Conservation (phyloP, 345 rosid species). For the Brassica incana region DNA sequence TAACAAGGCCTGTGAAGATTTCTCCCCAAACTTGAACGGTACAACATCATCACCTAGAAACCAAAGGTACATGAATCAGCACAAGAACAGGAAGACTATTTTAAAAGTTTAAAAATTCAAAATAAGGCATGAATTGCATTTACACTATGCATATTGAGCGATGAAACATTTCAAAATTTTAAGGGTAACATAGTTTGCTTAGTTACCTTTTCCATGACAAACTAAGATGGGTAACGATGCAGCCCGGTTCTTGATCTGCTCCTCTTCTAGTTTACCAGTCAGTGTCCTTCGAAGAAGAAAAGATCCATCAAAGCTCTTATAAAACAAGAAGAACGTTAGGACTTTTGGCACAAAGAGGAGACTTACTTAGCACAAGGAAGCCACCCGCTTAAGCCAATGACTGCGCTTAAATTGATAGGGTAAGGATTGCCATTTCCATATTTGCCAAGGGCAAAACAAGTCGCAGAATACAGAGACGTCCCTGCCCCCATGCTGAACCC, state of each 20-base stretch:
- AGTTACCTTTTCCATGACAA: slow-evolving; percentile 82
- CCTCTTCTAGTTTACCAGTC: slow-evolving; percentile 53
- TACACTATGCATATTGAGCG: neutral
- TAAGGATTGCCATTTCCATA: slow-evolving; percentile 71
- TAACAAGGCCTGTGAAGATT: slow-evolving; percentile 60
- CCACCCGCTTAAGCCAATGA: slow-evolving; percentile 97
- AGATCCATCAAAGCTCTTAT: neutral
- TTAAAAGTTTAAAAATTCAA: too few species aligned
- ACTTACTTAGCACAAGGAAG: slow-evolving; percentile 90
- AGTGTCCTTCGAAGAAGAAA: slow-evolving; percentile 52
- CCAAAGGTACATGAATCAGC: slow-evolving; percentile 7
- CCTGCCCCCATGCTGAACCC: slow-evolving; percentile 99
- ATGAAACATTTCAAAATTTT: neutral
- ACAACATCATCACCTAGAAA: slow-evolving; percentile 88
- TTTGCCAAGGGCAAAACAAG: slow-evolving; percentile 68
- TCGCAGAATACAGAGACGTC: slow-evolving; percentile 79
- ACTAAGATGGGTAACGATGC: slow-evolving; percentile 77
- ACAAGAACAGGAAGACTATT: neutral
- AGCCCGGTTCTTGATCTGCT: slow-evolving; percentile 66
- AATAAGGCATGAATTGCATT: neutral
- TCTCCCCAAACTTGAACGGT: slow-evolving; percentile 81
- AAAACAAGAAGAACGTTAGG: neutral
- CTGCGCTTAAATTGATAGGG: slow-evolving; percentile 72
- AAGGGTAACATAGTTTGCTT: neutral
- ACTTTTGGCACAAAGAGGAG: slow-evolving; percentile 10